These are phyloP conservation scores for Mucor velutinosus DNA, from an alignment of 371 early-diverging fungal genomes.

Conservation along the genomic window DNA sequence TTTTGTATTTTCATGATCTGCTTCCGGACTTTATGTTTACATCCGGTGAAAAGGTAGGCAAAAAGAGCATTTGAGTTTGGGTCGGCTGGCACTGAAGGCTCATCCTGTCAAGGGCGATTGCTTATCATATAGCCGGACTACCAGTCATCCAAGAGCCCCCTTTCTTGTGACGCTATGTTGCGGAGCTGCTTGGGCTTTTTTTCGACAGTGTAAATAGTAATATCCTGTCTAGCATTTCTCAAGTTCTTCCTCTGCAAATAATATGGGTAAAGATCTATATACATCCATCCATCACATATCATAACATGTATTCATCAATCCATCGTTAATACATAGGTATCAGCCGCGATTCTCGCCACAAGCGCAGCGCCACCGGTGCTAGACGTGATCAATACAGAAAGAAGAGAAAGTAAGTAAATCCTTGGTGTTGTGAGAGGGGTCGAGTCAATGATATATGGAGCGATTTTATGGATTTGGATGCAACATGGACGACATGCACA, in stretches of 20 bases:
- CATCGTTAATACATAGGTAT: slow-evolving; percentile 70
- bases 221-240: slow-evolving; percentile 61
- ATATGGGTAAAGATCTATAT: slow-evolving; percentile 24
- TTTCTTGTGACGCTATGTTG: neutral
- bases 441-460: neutral
- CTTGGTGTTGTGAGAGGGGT: slow-evolving; percentile 21
- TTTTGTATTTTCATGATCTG: neutral
- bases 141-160: neutral
- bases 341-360: slow-evolving; percentile 97
- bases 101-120: neutral
- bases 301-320: slow-evolving; percentile 2
- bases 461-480: neutral
- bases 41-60: neutral
- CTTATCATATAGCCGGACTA: neutral
- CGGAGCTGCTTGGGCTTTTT: neutral
- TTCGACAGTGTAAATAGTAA: slow-evolving; percentile 1
- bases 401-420: slow-evolving; percentile 75
- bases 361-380: slow-evolving; percentile 98
- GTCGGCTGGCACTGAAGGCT: neutral
- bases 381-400: slow-evolving; percentile 97
- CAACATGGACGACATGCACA: neutral
- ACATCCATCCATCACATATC: slow-evolving; percentile 23
- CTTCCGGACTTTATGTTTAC: neutral
- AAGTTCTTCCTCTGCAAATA: slow-evolving; percentile 34
- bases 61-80: neutral